phyloP scores from a whole-genome alignment of 495 filamentous ascomycete genomes.

The Penicillium cosmopolitanum region DNA sequence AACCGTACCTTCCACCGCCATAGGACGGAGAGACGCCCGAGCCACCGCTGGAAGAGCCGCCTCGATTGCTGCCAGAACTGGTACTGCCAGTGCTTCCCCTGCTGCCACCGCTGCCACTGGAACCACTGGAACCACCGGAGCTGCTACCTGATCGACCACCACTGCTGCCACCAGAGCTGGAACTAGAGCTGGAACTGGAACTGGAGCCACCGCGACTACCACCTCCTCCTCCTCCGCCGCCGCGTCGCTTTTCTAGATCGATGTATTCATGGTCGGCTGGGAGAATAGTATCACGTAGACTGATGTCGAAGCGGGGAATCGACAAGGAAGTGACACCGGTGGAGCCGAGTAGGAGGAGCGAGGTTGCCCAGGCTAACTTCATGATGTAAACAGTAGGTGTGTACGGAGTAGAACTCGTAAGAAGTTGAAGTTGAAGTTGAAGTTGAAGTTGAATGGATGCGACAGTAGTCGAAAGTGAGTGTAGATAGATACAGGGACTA shows the following conservation, averaged over 20 bases:
- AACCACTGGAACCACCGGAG: conserved; percentile 23
- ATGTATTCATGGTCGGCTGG: conserved; percentile 14
- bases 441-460: neutral
- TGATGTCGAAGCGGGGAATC: conserved; percentile 31
- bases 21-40: conserved; percentile 18
- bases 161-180: conserved; percentile 9
- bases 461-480: no score
- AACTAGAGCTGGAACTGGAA: conserved; percentile 14
- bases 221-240: conserved; percentile 37
- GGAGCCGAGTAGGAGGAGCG: conserved; percentile 35
- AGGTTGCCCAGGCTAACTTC: conserved; percentile 34
- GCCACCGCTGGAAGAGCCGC: conserved; percentile 59
- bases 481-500: neutral
- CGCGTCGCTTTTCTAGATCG: conserved; percentile 53
- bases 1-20: conserved; percentile 27
- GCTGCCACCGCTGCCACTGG: conserved; percentile 10
- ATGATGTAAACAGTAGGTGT: conserved; percentile 21
- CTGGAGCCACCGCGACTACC: conserved; percentile 33
- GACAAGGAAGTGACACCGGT: conserved; percentile 32
- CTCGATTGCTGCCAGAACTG: conserved; percentile 48
- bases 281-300: conserved; percentile 23
- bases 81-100: conserved; percentile 19
- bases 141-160: conserved; percentile 19
- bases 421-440: neutral
- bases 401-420: neutral